Conservation (phyloP, 441 rosid species). For the Sinapis alba region DNA sequence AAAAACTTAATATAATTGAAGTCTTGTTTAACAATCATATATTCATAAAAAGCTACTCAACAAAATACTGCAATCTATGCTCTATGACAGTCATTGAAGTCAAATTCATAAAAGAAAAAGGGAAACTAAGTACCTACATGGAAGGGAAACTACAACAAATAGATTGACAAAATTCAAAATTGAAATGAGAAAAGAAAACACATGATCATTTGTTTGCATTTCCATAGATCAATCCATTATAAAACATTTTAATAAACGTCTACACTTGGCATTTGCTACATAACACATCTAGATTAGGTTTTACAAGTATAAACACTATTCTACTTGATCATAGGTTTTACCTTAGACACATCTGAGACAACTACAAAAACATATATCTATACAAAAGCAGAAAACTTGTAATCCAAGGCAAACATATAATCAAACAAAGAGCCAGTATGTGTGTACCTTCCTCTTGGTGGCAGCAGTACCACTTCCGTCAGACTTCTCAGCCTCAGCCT, state of each 20-base stretch:
- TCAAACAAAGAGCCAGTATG: background rate
- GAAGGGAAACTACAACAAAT: background rate
- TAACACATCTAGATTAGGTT: background rate
- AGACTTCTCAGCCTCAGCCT: constrained; percentile 83
- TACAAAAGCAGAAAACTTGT: background rate
- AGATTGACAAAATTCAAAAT: background rate
- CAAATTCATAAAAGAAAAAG: background rate
- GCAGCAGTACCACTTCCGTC: constrained; percentile 58
- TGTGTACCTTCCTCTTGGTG: constrained; percentile 39
- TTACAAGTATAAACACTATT: background rate
- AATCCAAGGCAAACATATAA: background rate
- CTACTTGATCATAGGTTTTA: background rate
- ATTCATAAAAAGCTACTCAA: background rate
- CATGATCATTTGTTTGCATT: background rate
- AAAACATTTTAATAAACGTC: background rate
- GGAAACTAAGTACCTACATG: background rate
- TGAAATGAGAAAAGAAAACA: background rate
- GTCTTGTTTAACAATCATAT: background rate
- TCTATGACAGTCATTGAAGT: background rate
- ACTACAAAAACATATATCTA: background rate
- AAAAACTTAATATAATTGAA: background rate
- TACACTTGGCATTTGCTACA: background rate
- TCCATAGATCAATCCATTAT: background rate
- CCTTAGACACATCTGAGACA: background rate
- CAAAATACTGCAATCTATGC: background rate